These are phyloP conservation scores for Scheffersomyces quercinus DNA, from an alignment of 1,139 yeast genomes.

Conservation along the genomic window DNA sequence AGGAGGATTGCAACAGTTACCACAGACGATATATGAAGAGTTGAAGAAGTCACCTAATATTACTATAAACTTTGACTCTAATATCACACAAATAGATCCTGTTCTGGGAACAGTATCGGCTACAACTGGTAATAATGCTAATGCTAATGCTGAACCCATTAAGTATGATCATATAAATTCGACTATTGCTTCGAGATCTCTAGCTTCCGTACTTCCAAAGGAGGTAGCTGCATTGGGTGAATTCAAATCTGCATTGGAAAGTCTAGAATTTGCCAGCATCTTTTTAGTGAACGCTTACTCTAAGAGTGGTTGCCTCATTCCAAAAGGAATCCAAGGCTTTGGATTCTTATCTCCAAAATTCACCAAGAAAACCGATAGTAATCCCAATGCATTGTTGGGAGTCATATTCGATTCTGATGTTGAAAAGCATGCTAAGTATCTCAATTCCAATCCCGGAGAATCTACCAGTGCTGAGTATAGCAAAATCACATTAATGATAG, in stretches of 20 bases:
- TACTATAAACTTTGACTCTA: slow-evolving; percentile 26
- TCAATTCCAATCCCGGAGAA: slow-evolving; percentile 8
- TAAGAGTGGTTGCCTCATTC: slow-evolving; percentile 32
- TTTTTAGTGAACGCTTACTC: slow-evolving; percentile 60
- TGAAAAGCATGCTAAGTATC: slow-evolving; percentile 45
- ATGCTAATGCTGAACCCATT: slow-evolving; percentile 8
- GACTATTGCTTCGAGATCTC: slow-evolving; percentile 47
- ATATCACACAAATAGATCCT: slow-evolving; percentile 22
- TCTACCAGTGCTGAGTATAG: slow-evolving; percentile 36
- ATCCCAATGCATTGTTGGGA: slow-evolving; percentile 71
- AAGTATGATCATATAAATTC: slow-evolving; percentile 56
- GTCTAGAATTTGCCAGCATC: slow-evolving; percentile 52
- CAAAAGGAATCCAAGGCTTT: slow-evolving; percentile 61
- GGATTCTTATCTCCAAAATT: slow-evolving; percentile 80
- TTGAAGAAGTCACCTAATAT: slow-evolving; percentile 43
- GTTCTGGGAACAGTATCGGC: slow-evolving; percentile 12
- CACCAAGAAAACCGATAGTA: slow-evolving; percentile 29
- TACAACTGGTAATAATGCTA: slow-evolving; percentile 1
- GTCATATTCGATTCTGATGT: slow-evolving; percentile 89
- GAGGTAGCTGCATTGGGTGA: slow-evolving; percentile 12
- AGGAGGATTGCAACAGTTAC: slow-evolving; percentile 56
- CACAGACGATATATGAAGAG: slow-evolving; percentile 38
- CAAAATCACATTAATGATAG: slow-evolving; percentile 85
- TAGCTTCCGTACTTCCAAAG: slow-evolving; percentile 21
- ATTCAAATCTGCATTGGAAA: slow-evolving; percentile 5